Evolutionary conservation across 2,329 filamentous ascomycete species (phyloP), one percentile per base, ranked within the genome.

Genomic region (Bipolaris cookei): DNA sequence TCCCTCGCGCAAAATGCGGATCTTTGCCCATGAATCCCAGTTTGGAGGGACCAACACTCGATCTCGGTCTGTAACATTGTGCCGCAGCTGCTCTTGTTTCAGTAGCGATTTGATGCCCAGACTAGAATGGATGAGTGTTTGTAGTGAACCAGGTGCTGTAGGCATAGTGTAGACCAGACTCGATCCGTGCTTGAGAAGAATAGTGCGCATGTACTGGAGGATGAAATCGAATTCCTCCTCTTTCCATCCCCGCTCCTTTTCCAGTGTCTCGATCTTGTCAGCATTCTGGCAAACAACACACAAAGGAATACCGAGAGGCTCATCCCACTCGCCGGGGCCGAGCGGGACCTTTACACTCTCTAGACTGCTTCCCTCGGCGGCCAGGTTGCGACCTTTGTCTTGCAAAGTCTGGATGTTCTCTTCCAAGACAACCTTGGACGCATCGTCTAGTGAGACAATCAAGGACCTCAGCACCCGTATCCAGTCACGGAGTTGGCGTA

Each of bases 1-100:
- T 0, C 89, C 91, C 72, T 97, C 95, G 51, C 92, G 87, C 25
- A 98, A 82, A 42, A 98, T 92, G 39, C 94, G 86, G 58, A 99
- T 97, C 78, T 98, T 99, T 58, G 92, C 93, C 91, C 92, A 97
- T 0, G 93, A 97, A 77, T 99, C 95, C 95, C 95, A 99, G 75
- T 97, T 97, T 14, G 93, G 90, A 1, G 94, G 94, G 0, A 99
- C 90, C 4, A 97, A 83, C 52, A 99, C 93, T 82, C 96, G 96
- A 76, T 97, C 93, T 58, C 94, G 86, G 78, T 95, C 95, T 64
- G 96, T 95, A 59, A 96, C 90, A 68, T 97, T 96, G 74, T 93
- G 73, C 50, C 76, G 71, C 10, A 79, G 64, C 41, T 74, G 66
- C 50, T 76, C 72, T 56, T 77, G 75, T 59, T 76, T 86, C 16